A percentile compares a stretch with the other conserved stretches of the same genome.
phyloP scores from a whole-genome alignment of 345 rosid genomes.

The Dipteronia dyeriana region DNA sequence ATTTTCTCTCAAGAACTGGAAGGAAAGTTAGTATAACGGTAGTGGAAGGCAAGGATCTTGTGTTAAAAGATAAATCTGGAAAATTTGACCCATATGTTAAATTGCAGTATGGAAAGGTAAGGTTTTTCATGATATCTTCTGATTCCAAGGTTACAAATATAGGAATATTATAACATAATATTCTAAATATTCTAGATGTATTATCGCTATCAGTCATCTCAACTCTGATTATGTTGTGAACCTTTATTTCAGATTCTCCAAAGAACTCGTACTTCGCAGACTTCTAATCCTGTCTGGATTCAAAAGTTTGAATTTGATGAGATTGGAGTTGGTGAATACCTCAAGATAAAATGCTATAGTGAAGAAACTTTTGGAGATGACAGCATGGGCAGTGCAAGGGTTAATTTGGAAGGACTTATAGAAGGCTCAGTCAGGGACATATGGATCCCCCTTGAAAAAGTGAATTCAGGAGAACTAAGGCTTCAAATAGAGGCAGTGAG shows the following conservation, averaged over 20 bases:
- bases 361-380: slow-evolving; percentile 86
- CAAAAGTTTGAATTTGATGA: slow-evolving; percentile 87
- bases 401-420: slow-evolving; percentile 78
- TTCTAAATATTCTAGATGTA: background rate
- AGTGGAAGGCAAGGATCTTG: slow-evolving; percentile 69
- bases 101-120: slow-evolving; percentile 91
- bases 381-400: slow-evolving; percentile 76
- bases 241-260: slow-evolving; percentile 50
- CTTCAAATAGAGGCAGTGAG: slow-evolving; percentile 73
- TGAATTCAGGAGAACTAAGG: slow-evolving; percentile 82
- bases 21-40: slow-evolving; percentile 63
- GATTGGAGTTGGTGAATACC: slow-evolving; percentile 77
- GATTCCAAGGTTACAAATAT: slow-evolving; percentile 15
- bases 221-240: slow-evolving; percentile 9
- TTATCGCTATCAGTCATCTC: background rate
- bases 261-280: slow-evolving; percentile 62
- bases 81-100: slow-evolving; percentile 76
- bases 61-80: slow-evolving; percentile 59
- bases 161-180: background rate
- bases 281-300: slow-evolving; percentile 60
- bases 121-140: slow-evolving; percentile 8
- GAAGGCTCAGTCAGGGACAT: slow-evolving; percentile 71
- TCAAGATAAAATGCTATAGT: slow-evolving; percentile 69
- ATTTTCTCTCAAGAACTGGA: slow-evolving; percentile 62
- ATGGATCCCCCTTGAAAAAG: slow-evolving; percentile 95